Base-by-base conservation (phyloP, 1,284 basidiomycete species). In the Kalmanozyma brasiliensis region DNA sequence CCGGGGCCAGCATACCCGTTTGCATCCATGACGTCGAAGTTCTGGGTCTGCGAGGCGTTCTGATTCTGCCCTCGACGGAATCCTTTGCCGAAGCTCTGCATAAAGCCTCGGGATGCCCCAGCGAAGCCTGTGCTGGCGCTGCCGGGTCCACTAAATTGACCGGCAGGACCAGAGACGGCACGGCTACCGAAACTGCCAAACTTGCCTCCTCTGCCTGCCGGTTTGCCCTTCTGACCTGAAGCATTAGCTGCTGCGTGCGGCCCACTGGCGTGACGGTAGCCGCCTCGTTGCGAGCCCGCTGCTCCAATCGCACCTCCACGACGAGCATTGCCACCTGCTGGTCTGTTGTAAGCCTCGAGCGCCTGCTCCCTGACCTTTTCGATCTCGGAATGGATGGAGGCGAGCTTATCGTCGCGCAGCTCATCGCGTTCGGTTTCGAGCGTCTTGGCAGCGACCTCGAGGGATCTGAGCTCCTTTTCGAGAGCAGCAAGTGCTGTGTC, bases 31-130 rank as follows among this genome's bases (percentile, higher is more conserved):
- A 52, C 56, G 24, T 59, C 57, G n/a, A 66, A 60, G 40, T 57
- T 60, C 24, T 58, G 51, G 2, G 46, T 29, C 20, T 45, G 46
- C 4, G 49, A 51, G 26, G 7, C 11, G 14, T 53, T 65, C 33
- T 59, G 55, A 14, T 46, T 53, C 38, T 53, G 62, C 3, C 47
- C 47, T 13, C 60, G 47, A 24, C 66, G 60, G 59, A 68, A 62
- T 7, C 65, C 65, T 17, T 60, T 63, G 20, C 60, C 66, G 32
- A 69, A 59, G 51, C 52, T 69, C 40, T 69, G 66, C 60, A 69
- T 63, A 43, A 69, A 69, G 8, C 53, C 59, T n/a, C 58, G 48
- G 23, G 65, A 52, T 19, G 49, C 49, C 16, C 56, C 60, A 14
- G 60, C 46, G 32, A 69, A 63, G 16, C 60, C 66, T 14, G 44